Evolutionary conservation across 2,329 filamentous ascomycete genomes (phyloP), one percentile per base, ranked within the genome.

Genomic region (Fusarium torulosum): DNA sequence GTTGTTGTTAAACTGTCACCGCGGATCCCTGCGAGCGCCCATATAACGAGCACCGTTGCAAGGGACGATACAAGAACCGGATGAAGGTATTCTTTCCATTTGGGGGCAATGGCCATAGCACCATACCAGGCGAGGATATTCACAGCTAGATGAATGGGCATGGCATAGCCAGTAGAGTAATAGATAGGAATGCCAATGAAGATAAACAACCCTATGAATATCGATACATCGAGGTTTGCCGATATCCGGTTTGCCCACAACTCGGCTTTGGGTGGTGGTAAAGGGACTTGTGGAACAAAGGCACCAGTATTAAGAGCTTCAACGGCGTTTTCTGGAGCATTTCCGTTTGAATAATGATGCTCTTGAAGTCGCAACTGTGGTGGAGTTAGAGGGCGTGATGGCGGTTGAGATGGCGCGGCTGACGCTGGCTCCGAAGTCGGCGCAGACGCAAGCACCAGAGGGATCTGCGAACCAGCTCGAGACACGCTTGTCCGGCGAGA

Each of bases 21-120:
- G 5, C 76, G 75, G 15, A 79, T 78, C 3, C 84, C 77, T 0
- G 84, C 85, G 4, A 89, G 77, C 10, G 84, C 76, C 82, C 84
- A 89, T 59, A 88, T 76, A 2, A 78, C 75, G 1, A 88, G 74
- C 10, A 88, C 81, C 2, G 84, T 85, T 62, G 84, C 69, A 13
- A 84, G 79, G 1, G 87, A 85, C 1, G 85, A 84, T 9, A 87
- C 81, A 5, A 89, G 77, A 2, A 89, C 86, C 0, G 87, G 86
- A 72, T 90, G 87, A 4, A 89, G 77, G 66, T 85, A 83, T 41
- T 82, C 81, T 20, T 79, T 78, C 80, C 83, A 88, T 3, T 67
- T 74, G 0, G 79, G 72, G 0, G 87, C 84, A 11, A 88, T 73
- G 0, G 81, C 77, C 49, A 84, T 74, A 17, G 86, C 84, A 7